Evolutionary conservation across 2,329 filamentous ascomycete genomes (phyloP), one percentile per base, ranked within the genome.

Genomic region (Claviceps sp.): DNA sequence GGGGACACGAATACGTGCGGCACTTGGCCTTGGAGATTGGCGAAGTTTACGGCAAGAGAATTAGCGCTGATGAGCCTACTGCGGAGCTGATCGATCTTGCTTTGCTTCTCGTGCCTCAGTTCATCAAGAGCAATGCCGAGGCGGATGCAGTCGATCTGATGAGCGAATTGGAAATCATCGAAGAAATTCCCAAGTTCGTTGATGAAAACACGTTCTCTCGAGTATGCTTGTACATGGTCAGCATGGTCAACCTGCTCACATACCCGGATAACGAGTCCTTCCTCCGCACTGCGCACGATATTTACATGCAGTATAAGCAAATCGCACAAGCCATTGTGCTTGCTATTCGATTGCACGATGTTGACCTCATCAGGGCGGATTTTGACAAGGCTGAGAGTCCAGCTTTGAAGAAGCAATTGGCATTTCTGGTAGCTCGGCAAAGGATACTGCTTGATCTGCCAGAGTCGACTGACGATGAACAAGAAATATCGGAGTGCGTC

Each of bases 261-360:
- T 97, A 95, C 64, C 93, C 93, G 44, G 93, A 98, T 70, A 96
- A 98, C 69, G 88, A 96, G 65, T 84, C 87, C 61, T 97, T 98
- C 71, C 83, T 98, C 55, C 84, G 82, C 58, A 95, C 91, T 7
- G 90, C 91, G 47, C 93, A 97, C 72, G 79, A 84, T 57, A 94
- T 98, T 64, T 98, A 98, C 72, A 84, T 89, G 61, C 79, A 87
- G 60, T 95, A 96, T 74, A 87, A 93, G 63, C 88, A 96, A 66
- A 84, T 90, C 60, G 86, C 91, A 3, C 90, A 96, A 67, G 94
- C 94, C 3, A 90, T 97, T 67, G 85, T 93, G 14, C 78, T 98
- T 55, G 91, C 94, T 24, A 98, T 98, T 65, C 82, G 93, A 52
- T 74, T 98, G 51, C 95, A 97, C 65, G 88, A 97, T 65, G 72